Evolutionary conservation across 108 stramenopile genomes (phyloP), one percentile per base, ranked within the genome.

Genomic region (Seminavis robusta): DNA sequence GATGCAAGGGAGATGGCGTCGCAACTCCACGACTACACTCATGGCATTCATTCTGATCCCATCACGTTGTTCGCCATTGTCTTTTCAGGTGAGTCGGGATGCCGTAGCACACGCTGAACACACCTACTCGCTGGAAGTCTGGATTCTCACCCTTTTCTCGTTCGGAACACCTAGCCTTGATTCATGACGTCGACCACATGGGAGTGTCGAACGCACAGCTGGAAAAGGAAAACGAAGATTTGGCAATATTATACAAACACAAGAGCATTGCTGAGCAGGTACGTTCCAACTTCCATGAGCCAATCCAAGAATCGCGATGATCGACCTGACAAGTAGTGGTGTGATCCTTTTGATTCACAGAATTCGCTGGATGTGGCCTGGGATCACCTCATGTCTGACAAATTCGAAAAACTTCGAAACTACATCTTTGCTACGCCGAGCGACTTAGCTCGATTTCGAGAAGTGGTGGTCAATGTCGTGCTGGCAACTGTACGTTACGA

Each of bases 231-330:
- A 32, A 39, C 23, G 47, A 57, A 8, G 68, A 61, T 16, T 49
- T 82, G 48, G 81, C 81, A 16, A 36, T 65, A 4, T 17, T 77
- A 29, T 82, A 82, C 58, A 70, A 75, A 31, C 69, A 82, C 53
- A 73, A 77, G 57, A 59, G 63, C 44, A 61, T 82, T 24, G 69
- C 76, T 2, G 81, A 81, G 48, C 80, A 81, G n/a, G n/a, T n/a
- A n/a, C n/a, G n/a, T n/a, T n/a, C n/a, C n/a, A n/a, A n/a, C n/a
- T n/a, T n/a, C n/a, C n/a, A n/a, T n/a, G n/a, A n/a, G n/a, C n/a
- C n/a, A n/a, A n/a, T n/a, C n/a, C n/a, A n/a, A n/a, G n/a, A n/a
- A n/a, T n/a, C n/a, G n/a, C n/a, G n/a, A n/a, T n/a, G n/a, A n/a
- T n/a, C n/a, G n/a, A n/a, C n/a, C n/a, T n/a, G n/a, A n/a, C n/a